These are phyloP conservation scores for Globisporangium cylindrosporum DNA, from an alignment of 352 stramenopile species.

Conservation along the genomic window DNA sequence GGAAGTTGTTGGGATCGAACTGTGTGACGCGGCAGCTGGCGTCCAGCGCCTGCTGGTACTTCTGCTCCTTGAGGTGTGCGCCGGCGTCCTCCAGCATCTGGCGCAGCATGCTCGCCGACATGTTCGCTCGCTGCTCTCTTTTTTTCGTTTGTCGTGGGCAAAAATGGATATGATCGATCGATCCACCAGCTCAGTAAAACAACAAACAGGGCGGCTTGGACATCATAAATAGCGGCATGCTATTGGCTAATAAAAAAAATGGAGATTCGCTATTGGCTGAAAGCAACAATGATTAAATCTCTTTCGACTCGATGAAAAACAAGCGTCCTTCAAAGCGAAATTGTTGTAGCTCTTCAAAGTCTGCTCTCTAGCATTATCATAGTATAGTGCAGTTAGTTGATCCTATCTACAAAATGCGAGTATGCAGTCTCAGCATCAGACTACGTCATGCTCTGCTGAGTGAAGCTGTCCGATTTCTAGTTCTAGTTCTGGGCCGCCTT, in stretches of 20 bases:
- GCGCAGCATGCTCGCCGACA: slow-evolving; percentile 66
- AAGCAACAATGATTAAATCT: neutral
- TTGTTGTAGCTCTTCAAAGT: neutral
- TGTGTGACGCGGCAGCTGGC: slow-evolving; percentile 64
- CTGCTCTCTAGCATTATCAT: neutral
- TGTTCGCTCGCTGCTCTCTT: slow-evolving; percentile 13
- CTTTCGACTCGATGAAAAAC: no score
- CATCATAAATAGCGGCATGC: neutral
- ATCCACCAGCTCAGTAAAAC: no score
- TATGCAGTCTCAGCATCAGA: neutral
- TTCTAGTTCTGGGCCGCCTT: slow-evolving; percentile 24
- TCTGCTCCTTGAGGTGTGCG: slow-evolving; percentile 62
- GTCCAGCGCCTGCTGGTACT: slow-evolving; percentile 74
- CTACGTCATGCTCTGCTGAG: neutral
- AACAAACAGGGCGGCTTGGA: no score
- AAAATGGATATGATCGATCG: neutral
- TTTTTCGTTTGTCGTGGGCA: neutral
- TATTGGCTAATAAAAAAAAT: neutral
- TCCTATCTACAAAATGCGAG: neutral
- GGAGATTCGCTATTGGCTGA: neutral
- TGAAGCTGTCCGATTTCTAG: neutral
- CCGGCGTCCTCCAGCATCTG: slow-evolving; percentile 80
- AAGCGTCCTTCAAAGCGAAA: neutral
- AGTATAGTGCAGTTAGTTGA: neutral
- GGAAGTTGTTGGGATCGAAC: slow-evolving; percentile 79